Percentiles rank a stretch among this genome's conserved stretches.
These are phyloP conservation scores for Cicer yamashitae DNA, from an alignment of 306 rosid genomes.

Conservation along the genomic window DNA sequence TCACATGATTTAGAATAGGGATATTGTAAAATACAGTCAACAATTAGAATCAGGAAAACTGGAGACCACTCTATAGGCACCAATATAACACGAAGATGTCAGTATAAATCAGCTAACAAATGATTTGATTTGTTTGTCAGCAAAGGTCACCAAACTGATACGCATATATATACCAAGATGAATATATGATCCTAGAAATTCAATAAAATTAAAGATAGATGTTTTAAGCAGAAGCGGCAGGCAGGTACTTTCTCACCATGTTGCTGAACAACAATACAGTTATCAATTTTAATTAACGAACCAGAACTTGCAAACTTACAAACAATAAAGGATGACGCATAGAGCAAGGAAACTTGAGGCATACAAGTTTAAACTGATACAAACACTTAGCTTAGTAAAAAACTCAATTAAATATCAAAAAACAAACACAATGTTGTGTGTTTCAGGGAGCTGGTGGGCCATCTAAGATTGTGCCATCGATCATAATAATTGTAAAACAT, in stretches of 20 bases:
- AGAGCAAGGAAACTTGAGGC: too few species aligned
- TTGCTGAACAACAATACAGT: too few species aligned
- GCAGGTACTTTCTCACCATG: too few species aligned
- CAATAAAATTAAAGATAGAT: not conserved
- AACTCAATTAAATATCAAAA: too few species aligned
- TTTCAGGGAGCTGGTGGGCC: too few species aligned
- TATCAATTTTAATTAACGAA: too few species aligned
- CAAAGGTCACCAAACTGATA: not conserved
- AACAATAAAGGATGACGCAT: too few species aligned
- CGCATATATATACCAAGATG: not conserved
- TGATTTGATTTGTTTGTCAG: not conserved
- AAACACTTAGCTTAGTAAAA: too few species aligned
- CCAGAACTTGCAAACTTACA: too few species aligned
- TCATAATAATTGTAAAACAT: not conserved
- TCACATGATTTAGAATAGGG: not conserved
- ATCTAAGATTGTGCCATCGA: not conserved
- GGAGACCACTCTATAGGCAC: not conserved
- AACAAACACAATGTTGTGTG: too few species aligned
- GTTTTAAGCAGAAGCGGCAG: too few species aligned
- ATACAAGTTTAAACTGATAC: too few species aligned
- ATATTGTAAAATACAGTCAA: not conserved
- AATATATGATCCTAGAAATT: not conserved
- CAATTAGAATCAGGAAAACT: not conserved
- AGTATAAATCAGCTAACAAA: not conserved
- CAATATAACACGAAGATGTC: not conserved